Evolutionary conservation across 2,329 filamentous ascomycete genomes (phyloP).

Genomic region (Plectosphaerella plurivora): DNA sequence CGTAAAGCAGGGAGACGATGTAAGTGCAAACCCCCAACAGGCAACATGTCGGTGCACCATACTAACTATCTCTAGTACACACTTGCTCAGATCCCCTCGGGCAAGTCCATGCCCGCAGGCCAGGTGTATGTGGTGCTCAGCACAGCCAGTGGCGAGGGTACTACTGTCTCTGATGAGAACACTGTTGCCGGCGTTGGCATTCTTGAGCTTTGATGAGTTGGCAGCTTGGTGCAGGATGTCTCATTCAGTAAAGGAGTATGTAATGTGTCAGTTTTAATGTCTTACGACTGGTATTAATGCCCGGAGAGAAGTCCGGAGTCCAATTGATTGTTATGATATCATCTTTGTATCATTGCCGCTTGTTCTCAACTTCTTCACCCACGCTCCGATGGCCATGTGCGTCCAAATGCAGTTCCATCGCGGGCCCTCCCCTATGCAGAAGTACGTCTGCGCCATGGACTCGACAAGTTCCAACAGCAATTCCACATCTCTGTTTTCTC

Average conservation of each 20-base stretch:
- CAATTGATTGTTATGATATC: not conserved
- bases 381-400: slow-evolving; percentile 6
- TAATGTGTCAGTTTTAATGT: too few relatives aligned
- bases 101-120: slow-evolving; percentile 19
- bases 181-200: slow-evolving; percentile 31
- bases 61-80: slow-evolving; percentile 10
- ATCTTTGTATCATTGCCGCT: not conserved
- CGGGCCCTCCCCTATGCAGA: slow-evolving; percentile 9
- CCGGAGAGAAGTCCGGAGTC: too few relatives aligned
- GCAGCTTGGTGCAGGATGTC: too few relatives aligned
- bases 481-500: not conserved
- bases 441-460: slow-evolving; percentile 4
- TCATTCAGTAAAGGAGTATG: too few relatives aligned
- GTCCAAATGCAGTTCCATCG: slow-evolving; percentile 5
- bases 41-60: slow-evolving; percentile 13
- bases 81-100: slow-evolving; percentile 17
- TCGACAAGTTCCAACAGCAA: not conserved
- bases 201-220: slow-evolving; percentile 16
- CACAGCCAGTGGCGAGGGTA: slow-evolving; percentile 24
- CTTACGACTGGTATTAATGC: too few relatives aligned
- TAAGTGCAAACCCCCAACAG: slow-evolving; percentile 12
- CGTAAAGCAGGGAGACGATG: slow-evolving; percentile 4
- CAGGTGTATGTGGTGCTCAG: slow-evolving; percentile 35
- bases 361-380: slow-evolving; percentile 2
- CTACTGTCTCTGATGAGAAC: slow-evolving; percentile 27